Base-by-base conservation (phyloP, 208 protist species). In the Leishmania arabica region DNA sequence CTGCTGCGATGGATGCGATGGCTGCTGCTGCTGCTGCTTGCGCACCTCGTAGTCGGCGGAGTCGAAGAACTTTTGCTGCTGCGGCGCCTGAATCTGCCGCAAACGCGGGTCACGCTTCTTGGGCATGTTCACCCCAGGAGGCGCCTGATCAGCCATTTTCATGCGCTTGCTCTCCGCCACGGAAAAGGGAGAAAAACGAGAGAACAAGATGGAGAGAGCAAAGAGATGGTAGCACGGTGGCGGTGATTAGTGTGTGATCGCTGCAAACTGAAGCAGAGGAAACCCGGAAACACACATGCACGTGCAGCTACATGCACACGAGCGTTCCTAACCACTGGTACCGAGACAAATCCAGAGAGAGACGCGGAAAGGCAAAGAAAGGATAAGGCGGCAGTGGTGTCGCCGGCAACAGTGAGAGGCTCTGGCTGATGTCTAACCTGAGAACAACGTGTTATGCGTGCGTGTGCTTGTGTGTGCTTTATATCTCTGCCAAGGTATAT, bases 11-110 rank as follows among this genome's bases (percentile, higher is more conserved):
- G 42, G 42, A 45, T 97, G 92, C 85, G 42, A 45, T 45, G 42
- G 42, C 53, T 75, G 77, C 47, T 81, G 75, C 34, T 77, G 66
- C 68, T 90, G 87, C 82, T 97, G 92, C 85, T 91, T 91, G 21
- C 92, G 88, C 58, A 97, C 94, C 75, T 97, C 94, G 77, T 97
- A 96, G 78, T 97, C 92, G 0, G 94, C 94, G 9, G 94, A 97
- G 81, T 97, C 94, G 76, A 97, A 97, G 82, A 95, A 97, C 80
- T 96, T 88, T 68, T 96, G 90, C 73, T 88, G 81, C 58, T 53
- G 85, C 15, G 94, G 94, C 53, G 89, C 86, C 84, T 96, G 88
- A 80, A 97, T 56, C 37, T 89, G 90, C 27, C 92, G 91, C 64
- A 97, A 90, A 56, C 92, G 94, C 37, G 94, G 94, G 62, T 97